Base-by-base conservation (phyloP, 75 land plant species). In the Selaginella tamariscina region DNA sequence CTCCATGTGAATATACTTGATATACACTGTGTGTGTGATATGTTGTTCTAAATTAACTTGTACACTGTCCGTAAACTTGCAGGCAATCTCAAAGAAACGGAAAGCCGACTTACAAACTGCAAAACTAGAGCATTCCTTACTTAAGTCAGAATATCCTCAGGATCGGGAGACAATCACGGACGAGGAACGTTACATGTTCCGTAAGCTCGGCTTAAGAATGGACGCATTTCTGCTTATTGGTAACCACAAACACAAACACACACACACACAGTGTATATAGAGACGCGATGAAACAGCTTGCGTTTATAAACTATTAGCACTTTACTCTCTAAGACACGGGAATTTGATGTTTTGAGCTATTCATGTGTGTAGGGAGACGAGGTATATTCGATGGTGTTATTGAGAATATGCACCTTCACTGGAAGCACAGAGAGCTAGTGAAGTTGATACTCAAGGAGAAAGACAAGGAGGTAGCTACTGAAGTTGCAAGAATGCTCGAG, bases 141-240 rank as follows among this genome's bases (percentile, higher is more conserved):
- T 44, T 18, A 65, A 70, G 29, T 67, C 73, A 63, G 75, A 69
- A 64, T 29, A 56, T 65, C 82, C 85, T 68, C 27, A 73, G 20
- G 86, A 89, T 72, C 73, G 73, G 74, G 92, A 90, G 75, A 82
- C 78, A 30, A 78, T 94, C 32, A 87, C 86, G 30, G 85, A 83
- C 68, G 98, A 91, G 77, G 98, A 94, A 73, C 83, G 83, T 75
- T 84, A 80, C 68, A 90, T 94, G 98, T 78, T 85, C 28, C 67
- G 83, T 54, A 94, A 81, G 73, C 83, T 94, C 29, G 98, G 91
- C n/a, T 70, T 94, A 70, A 85, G 81, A 64, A 94, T 90, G 98
- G 80, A 81, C 65, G 78, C 92, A 29, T 94, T 91, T 71, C 80
- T 87, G 29, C 73, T 90, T 1, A 29, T 94, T 54, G 98, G 98